Evolutionary conservation across 2,329 filamentous ascomycete species (phyloP), one percentile per base, ranked within the genome.

Genomic region (Chrysoporthe deuterocubensis): DNA sequence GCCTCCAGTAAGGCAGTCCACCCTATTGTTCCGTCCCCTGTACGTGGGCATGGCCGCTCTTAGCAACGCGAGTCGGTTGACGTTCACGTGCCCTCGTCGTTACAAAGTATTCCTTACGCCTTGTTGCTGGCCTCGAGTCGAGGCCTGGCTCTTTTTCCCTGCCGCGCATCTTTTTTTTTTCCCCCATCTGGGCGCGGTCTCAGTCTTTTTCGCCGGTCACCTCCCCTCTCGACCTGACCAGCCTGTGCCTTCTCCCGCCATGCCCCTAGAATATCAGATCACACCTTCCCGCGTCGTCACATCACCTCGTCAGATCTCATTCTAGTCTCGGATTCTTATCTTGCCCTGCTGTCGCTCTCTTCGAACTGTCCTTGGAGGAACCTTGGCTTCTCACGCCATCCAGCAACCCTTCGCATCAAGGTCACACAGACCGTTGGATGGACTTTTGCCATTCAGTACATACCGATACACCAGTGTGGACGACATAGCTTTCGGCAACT

Each of bases 241-340:
- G 21, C 37, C 37, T 26, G 57, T 26, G 42, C 34, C 54, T 14
- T 21, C 34, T 57, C n/a, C 16, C 54, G 54, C 34, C 18, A 18
- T 60, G 56, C 62, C 66, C 64, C 66, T 57, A 56, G 48, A 44
- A 48, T 46, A 46, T 48, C 65, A 57, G 32, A 57, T 61, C 37
- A 42, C 46, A 62, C 61, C 40, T 52, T 62, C 65, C 48, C 46
- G 18, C 37, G 52, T 26, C 60, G 57, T 63, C 54, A 61, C 18
- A 26, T 43, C 42, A 65, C 66, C 66, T 63, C 63, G 62, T 62
- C 54, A 40, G 14, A 37, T 34, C 54, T 16, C 54, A 57, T 57
- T 32, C 34, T 40, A 40, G n/a, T 40, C 54, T 57, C 18, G 18
- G 14, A 57, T 40, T 7, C n/a, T 40, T 21, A 8, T 57, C 54